Percentiles rank a stretch among this genome's conserved stretches.
Conservation (phyloP, 768 basidiomycete genomes). For the Hortiboletus campestris region DNA sequence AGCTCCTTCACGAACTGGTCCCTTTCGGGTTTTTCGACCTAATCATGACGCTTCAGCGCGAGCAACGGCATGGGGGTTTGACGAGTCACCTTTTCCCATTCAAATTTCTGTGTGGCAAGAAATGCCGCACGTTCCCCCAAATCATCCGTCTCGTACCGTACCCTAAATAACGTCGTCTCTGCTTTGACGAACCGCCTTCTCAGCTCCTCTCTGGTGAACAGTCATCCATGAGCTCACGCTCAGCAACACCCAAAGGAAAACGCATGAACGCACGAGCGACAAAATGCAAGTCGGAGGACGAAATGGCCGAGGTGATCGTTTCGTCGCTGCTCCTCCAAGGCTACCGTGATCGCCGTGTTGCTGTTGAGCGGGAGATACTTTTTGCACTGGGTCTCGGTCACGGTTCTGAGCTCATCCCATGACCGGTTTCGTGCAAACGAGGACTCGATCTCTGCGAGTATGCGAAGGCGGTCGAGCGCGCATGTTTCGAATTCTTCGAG, state of each 20-base stretch:
- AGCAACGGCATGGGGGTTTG: background rate
- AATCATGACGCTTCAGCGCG: conserved; percentile 1
- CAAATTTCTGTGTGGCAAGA: conserved; percentile 52
- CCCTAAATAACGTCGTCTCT: conserved; percentile 78
- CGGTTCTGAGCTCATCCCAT: conserved; percentile 70
- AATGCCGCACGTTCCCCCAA: conserved; percentile 61
- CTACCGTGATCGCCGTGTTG: conserved; percentile 46
- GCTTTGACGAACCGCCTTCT: conserved; percentile 86
- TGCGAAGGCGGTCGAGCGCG: conserved; percentile 83
- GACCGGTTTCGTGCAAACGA: conserved; percentile 79
- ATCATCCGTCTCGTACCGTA: conserved; percentile 73
- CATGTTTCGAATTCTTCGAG: conserved; percentile 93
- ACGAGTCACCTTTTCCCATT: conserved; percentile 56
- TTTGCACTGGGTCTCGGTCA: conserved; percentile 60
- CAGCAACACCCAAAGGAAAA: background rate
- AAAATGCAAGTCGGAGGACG: conserved; percentile 91
- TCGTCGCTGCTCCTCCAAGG: conserved; percentile 62
- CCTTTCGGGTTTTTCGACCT: conserved; percentile 67
- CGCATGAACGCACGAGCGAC: conserved; percentile 74
- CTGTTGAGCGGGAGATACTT: conserved; percentile 75
- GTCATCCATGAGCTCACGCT: background rate
- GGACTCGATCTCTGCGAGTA: conserved; percentile 90
- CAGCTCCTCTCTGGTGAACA: conserved; percentile 73
- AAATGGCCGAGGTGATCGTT: conserved; percentile 92
- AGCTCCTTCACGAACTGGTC: conserved; percentile 46